These are phyloP conservation scores for Dionaea muscipula DNA, from an alignment of 179 eudicot genomes.

Conservation along the genomic window DNA sequence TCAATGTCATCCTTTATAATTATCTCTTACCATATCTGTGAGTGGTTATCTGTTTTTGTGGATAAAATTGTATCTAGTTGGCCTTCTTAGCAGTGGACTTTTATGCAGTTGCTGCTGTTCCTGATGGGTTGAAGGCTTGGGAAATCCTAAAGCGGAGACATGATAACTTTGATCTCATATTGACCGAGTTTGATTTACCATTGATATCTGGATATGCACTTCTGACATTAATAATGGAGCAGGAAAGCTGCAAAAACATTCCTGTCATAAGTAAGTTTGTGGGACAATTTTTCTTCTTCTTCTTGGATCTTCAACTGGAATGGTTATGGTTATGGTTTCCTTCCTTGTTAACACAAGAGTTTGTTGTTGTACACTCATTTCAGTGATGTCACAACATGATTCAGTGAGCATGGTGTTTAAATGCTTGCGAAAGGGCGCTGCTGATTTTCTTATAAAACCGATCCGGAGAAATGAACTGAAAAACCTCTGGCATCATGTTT, in stretches of 20 bases:
- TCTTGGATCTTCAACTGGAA: not conserved
- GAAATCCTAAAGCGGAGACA: slow-evolving; percentile 61
- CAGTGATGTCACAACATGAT: slow-evolving; percentile 88
- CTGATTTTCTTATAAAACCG: slow-evolving; percentile 83
- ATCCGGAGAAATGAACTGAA: slow-evolving; percentile 72
- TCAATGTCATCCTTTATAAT: no score
- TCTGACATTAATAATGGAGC: slow-evolving; percentile 69
- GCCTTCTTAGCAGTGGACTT: not conserved
- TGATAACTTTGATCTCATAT: slow-evolving; percentile 55
- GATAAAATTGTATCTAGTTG: not conserved
- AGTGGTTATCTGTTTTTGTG: no score
- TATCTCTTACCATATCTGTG: no score
- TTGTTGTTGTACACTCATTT: slow-evolving; percentile 15
- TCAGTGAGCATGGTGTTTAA: slow-evolving; percentile 68
- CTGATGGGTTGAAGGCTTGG: slow-evolving; percentile 96
- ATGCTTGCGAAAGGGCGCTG: slow-evolving; percentile 84
- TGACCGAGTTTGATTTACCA: slow-evolving; percentile 81
- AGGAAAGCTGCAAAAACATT: slow-evolving; percentile 68
- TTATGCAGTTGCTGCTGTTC: slow-evolving; percentile 49
- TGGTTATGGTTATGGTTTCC: no score
- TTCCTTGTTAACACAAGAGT: not conserved
- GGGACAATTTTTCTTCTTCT: not conserved
- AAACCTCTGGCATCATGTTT: slow-evolving; percentile 85
- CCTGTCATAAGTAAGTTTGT: slow-evolving; percentile 76
- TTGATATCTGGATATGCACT: slow-evolving; percentile 75